phyloP scores from a whole-genome alignment of 805 yeast species.

The Kazachstania kunashirensis region DNA sequence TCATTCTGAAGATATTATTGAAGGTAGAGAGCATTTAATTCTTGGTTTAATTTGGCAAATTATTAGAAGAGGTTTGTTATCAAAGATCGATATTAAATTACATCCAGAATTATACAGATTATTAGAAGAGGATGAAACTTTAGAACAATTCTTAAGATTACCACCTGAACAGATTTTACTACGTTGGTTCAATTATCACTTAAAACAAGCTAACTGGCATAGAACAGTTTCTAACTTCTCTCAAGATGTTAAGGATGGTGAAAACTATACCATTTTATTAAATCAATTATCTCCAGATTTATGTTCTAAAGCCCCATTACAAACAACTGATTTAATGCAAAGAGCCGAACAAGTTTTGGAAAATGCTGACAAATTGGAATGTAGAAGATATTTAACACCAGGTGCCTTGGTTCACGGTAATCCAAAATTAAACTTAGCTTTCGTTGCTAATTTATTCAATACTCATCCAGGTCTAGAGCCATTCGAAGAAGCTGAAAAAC shows the following conservation, averaged over 20 bases:
- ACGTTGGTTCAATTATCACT: conserved; percentile 96
- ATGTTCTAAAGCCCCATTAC: conserved; percentile 77
- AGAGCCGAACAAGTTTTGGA: conserved; percentile 82
- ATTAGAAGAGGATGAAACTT: conserved; percentile 91
- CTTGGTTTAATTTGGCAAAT: conserved; percentile 95
- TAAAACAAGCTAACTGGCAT: conserved; percentile 83
- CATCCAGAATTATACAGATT: conserved; percentile 95
- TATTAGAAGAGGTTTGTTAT: conserved; percentile 87
- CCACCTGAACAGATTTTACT: conserved; percentile 96
- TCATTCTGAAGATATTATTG: conserved; percentile 89
- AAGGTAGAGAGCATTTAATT: conserved; percentile 87
- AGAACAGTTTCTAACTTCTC: conserved; percentile 83
- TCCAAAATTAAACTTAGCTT: conserved; percentile 92
- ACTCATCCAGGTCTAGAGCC: conserved; percentile 96
- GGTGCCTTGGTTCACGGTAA: conserved; percentile 89
- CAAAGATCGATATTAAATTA: conserved; percentile 89
- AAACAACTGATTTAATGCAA: conserved; percentile 59
- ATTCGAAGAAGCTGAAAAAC: conserved; percentile 78
- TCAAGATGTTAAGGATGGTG: conserved; percentile 86
- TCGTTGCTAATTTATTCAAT: conserved; percentile 94
- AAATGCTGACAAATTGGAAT: conserved; percentile 84
- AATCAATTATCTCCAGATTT: conserved; percentile 77
- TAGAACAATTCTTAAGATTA: conserved; percentile 89
- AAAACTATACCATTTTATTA: conserved; percentile 81
- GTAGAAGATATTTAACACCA: conserved; percentile 92